Evolutionary conservation across 495 filamentous ascomycete genomes (phyloP).

Genomic region (Parachaetomium inaequale): DNA sequence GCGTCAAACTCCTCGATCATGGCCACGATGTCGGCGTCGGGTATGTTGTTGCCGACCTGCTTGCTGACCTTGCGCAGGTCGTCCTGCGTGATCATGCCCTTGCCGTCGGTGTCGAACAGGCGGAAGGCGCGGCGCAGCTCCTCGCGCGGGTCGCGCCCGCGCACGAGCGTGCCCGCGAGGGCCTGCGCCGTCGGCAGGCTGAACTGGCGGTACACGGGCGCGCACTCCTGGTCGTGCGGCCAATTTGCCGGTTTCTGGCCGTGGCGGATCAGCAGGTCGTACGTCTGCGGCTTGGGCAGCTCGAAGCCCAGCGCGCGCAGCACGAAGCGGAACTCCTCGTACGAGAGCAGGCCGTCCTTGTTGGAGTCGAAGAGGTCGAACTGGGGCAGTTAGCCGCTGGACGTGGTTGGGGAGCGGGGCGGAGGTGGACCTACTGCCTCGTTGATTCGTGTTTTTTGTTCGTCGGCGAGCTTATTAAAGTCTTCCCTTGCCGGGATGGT

Average conservation of each 20-base stretch:
- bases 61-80: conserved; percentile 84
- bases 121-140: conserved; percentile 91
- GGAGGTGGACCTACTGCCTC: conserved; percentile 30
- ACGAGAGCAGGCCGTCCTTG: conserved; percentile 89
- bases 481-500: conserved; percentile 34
- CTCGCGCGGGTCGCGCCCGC: conserved; percentile 77
- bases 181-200: conserved; percentile 58
- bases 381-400: conserved; percentile 43
- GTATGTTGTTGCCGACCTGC: conserved; percentile 85
- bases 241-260: conserved; percentile 35
- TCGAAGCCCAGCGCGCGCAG: conserved; percentile 94
- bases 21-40: conserved; percentile 85
- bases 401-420: conserved; percentile 1
- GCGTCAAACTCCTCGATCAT: conserved; percentile 99
- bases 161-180: conserved; percentile 75
- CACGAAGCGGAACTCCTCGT: conserved; percentile 97
- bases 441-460: conserved; percentile 35
- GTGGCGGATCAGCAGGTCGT: conserved; percentile 35
- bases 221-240: conserved; percentile 37
- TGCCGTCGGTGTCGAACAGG: conserved; percentile 70
- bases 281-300: conserved; percentile 39
- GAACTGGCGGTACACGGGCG: conserved; percentile 36
- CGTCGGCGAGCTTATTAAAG: conserved; percentile 35
- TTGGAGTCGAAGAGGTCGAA: conserved; percentile 97
- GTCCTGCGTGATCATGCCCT: conserved; percentile 80